Base-by-base conservation (phyloP, 805 yeast genomes). In the Candida multigemmis region DNA sequence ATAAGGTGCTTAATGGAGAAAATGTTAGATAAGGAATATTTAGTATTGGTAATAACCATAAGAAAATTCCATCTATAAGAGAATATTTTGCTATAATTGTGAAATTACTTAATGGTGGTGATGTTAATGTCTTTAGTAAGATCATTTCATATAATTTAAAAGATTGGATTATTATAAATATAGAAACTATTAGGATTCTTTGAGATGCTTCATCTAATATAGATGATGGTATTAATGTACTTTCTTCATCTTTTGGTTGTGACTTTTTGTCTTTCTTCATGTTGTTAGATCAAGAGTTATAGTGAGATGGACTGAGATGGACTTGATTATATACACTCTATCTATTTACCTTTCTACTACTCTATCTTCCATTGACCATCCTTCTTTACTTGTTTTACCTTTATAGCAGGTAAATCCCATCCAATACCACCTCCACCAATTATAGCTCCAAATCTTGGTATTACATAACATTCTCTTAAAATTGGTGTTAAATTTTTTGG, bases 401-500 rank as follows among this genome's bases (percentile, higher is more conserved):
- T 78, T 15, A 78, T 60, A 6, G 91, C 94, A 5, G 68, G 68
- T 27, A 89, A 54, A 41, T 89, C 96, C 94, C 96, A 89, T 6
- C 95, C 95, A 15, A 79, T 64, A 13, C 84, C 82, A 12, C 95
- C 96, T 21, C 75, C 67, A 7, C 94, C 94, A 22, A 78, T 62
- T 5, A 75, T 67, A 7, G 93, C 87, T 4, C 96, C 96, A 46
- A 82, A 74, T 30, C 96, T 59, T 1, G 97, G 96, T 26, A 85
- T 77, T 10, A 87, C 96, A 56, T 84, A 87, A 40, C 93, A 83
- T 43, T 80, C 87, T 38, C 96, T 63, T 42, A 77, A 79, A 3
- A 76, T 71, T 0, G 81, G 58, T 4, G 74, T 59, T 10, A 82
- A 42, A 36, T 68, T 61, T 43, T 77, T 78, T 2, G 94, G 93